phyloP scores from a whole-genome alignment of 495 filamentous ascomycete species.

The Xylaria palmicola region DNA sequence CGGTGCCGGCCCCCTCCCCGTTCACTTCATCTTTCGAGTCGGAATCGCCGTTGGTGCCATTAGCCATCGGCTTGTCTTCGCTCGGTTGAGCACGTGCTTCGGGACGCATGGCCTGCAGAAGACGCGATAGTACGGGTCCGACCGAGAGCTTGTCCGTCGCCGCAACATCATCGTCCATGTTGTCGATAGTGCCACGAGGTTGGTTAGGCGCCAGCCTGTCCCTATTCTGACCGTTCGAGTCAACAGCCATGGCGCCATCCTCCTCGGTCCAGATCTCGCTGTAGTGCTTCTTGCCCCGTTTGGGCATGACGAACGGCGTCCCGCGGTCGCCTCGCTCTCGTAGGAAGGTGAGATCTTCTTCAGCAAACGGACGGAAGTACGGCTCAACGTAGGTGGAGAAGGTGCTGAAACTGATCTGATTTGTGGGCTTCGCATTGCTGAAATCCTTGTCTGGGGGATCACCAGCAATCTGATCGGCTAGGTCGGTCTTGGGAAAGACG shows the following conservation, averaged over 20 bases:
- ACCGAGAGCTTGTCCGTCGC: constrained; percentile 91
- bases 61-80: constrained; percentile 55
- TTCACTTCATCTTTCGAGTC: constrained; percentile 52
- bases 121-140: constrained; percentile 79
- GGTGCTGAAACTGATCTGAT: constrained; percentile 87
- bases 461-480: constrained; percentile 81
- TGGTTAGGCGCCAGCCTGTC: constrained; percentile 76
- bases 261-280: constrained; percentile 91
- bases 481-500: constrained; percentile 73
- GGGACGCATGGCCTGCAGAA: constrained; percentile 78
- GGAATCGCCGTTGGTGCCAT: constrained; percentile 59
- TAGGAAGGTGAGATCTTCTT: constrained; percentile 93
- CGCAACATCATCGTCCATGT: constrained; percentile 76
- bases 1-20: constrained; percentile 41
- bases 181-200: constrained; percentile 77
- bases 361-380: constrained; percentile 83
- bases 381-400: constrained; percentile 88
- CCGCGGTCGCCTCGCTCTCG: constrained; percentile 84
- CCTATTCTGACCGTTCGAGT: constrained; percentile 54
- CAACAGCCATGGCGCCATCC: constrained; percentile 72
- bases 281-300: constrained; percentile 81
- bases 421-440: constrained; percentile 86
- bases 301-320: constrained; percentile 80
- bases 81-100: constrained; percentile 66
- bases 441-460: constrained; percentile 91